phyloP scores from a whole-genome alignment of 1,139 yeast species.

The Nakaseomyces delphensis region DNA sequence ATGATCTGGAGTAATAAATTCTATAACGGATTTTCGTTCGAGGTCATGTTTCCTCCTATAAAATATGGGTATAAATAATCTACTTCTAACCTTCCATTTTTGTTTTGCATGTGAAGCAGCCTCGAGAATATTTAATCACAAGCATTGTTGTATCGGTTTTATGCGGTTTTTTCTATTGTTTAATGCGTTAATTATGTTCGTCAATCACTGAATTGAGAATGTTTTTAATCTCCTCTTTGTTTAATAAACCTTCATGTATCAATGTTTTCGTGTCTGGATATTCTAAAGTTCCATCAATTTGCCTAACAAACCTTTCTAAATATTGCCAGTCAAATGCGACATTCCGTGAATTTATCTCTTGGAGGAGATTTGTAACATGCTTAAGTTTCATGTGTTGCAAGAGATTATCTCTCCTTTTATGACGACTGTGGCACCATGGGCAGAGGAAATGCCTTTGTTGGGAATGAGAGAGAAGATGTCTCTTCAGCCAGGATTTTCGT shows the following conservation, averaged over 20 bases:
- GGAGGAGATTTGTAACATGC: conserved; percentile 23
- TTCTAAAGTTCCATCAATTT: conserved; percentile 8
- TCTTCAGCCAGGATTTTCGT: conserved; percentile 84
- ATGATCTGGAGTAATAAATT: background rate
- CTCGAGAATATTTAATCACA: too few species aligned
- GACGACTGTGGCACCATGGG: conserved; percentile 67
- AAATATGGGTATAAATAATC: too few species aligned
- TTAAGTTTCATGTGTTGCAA: conserved; percentile 28
- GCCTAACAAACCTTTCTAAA: conserved; percentile 1
- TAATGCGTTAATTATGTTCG: conserved; percentile 12
- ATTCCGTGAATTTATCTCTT: conserved; percentile 19
- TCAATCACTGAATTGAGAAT: conserved; percentile 24
- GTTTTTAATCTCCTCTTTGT: conserved; percentile 27
- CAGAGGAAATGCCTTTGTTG: conserved; percentile 82
- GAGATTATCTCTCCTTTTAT: conserved; percentile 57
- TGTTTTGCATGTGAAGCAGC: too few species aligned
- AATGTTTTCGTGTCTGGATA: conserved; percentile 20
- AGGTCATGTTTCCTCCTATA: too few species aligned
- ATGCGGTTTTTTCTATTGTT: too few species aligned
- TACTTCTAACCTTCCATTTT: too few species aligned
- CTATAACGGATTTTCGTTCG: too few species aligned
- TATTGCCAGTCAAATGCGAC: conserved; percentile 13
- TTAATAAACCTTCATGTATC: conserved; percentile 23
- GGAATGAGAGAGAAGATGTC: conserved; percentile 83
- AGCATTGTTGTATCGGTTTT: too few species aligned